These are phyloP conservation scores for Zymoseptoria pseudotritici DNA, from an alignment of 2,329 filamentous ascomycete species.

Conservation along the genomic window DNA sequence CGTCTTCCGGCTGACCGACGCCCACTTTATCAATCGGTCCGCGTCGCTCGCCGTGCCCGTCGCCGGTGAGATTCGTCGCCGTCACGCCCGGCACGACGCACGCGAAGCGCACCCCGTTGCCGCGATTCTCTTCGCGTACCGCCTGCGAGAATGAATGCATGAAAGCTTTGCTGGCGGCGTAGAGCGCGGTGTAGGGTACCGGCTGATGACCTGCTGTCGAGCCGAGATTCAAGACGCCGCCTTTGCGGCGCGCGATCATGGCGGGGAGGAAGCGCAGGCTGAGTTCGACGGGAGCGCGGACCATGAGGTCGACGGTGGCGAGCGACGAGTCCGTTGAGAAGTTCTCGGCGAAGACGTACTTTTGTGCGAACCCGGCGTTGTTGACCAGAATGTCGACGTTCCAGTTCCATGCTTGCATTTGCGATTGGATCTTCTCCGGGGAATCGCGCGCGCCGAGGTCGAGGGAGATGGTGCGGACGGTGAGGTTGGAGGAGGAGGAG, in stretches of 20 bases:
- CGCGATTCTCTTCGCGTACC: neutral
- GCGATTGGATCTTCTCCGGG: neutral
- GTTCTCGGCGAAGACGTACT: conserved; percentile 36
- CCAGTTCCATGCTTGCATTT: neutral
- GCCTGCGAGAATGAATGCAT: neutral
- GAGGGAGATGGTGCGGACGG: neutral
- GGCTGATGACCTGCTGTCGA: neutral
- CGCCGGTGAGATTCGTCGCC: neutral
- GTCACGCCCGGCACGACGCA: neutral
- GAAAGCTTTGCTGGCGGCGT: conserved; percentile 1
- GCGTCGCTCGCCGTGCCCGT: neutral
- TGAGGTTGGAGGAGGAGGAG: neutral
- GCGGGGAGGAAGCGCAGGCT: neutral
- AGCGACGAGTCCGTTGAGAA: neutral
- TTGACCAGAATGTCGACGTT: neutral
- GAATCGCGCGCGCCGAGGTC: neutral
- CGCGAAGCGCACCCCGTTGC: neutral
- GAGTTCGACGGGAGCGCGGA: conserved; percentile 1
- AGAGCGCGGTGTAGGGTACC: neutral
- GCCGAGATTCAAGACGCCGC: conserved; percentile 1
- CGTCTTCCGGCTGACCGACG: neutral
- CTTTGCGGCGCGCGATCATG: neutral
- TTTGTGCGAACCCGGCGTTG: conserved; percentile 38
- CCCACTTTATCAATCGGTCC: neutral
- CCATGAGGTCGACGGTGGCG: neutral